Conservation (phyloP, 345 rosid genomes). For the Acer negundo region DNA sequence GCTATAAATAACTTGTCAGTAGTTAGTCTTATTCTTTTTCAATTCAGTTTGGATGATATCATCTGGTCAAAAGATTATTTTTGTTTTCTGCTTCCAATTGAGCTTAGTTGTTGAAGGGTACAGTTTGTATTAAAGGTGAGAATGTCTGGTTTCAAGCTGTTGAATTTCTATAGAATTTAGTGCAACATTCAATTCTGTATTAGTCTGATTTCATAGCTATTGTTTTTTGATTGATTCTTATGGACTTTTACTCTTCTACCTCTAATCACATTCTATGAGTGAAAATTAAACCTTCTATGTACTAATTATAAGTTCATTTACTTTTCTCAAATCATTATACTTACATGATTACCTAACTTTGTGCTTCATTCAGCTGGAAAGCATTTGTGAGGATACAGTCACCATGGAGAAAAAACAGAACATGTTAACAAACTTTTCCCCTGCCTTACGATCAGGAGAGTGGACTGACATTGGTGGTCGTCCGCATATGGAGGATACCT, state of each 20-base stretch:
- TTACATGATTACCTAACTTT: constrained; percentile 10
- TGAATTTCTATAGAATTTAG: no score
- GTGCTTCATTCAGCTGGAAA: constrained; percentile 50
- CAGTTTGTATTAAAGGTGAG: background rate
- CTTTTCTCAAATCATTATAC: background rate
- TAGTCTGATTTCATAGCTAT: background rate
- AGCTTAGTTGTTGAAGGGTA: background rate
- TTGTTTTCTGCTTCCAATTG: background rate
- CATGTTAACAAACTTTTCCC: constrained; percentile 40
- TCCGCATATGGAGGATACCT: constrained; percentile 74
- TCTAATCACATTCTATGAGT: background rate
- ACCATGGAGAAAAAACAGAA: constrained; percentile 36
- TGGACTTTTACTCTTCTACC: background rate
- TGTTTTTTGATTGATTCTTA: background rate
- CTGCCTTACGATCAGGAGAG: constrained; percentile 72
- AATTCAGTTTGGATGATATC: background rate
- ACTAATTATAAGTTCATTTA: background rate
- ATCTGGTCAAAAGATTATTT: background rate
- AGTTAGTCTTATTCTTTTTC: background rate
- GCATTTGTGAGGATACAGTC: constrained; percentile 57
- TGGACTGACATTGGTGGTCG: constrained; percentile 77
- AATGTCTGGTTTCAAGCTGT: no score
- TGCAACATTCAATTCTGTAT: background rate
- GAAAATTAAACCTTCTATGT: background rate
- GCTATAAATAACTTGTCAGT: background rate